Evolutionary conservation across 1,139 yeast genomes (phyloP).

Genomic region (Magnusiomyces ingens): DNA sequence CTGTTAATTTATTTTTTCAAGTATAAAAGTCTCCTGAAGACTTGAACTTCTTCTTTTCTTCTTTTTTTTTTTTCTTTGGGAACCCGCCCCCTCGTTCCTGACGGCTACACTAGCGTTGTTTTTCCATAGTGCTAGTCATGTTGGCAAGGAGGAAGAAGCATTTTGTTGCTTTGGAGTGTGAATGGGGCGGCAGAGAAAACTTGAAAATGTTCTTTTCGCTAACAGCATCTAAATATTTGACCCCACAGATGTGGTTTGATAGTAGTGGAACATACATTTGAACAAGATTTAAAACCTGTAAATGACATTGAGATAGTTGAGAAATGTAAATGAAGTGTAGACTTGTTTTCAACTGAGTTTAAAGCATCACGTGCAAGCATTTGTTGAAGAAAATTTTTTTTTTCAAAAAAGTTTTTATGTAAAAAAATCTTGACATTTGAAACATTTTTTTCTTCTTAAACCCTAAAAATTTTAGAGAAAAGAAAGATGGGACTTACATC

Average conservation of each 20-base stretch:
- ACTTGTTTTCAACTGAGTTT: not conserved
- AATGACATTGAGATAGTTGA: too few species aligned
- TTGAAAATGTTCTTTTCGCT: conserved; percentile 19
- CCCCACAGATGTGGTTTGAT: conserved; percentile 21
- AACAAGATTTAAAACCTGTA: not conserved
- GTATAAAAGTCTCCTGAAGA: too few species aligned
- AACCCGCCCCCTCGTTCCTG: conserved; percentile 9
- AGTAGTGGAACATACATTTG: conserved; percentile 21
- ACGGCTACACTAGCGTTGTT: conserved; percentile 8
- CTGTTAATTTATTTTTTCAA: too few species aligned
- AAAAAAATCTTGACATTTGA: not conserved
- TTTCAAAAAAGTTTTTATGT: not conserved
- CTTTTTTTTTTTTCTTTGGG: conserved; percentile 5
- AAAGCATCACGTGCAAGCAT: not conserved
- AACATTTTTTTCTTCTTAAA: not conserved
- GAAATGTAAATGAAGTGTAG: not conserved
- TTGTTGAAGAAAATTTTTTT: not conserved
- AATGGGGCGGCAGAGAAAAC: conserved; percentile 13
- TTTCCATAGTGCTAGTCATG: conserved; percentile 7
- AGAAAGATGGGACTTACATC: conserved; percentile 7
- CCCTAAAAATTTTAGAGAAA: not conserved
- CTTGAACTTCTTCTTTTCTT: not conserved
- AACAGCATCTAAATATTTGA: conserved; percentile 17
- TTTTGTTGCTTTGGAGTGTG: conserved; percentile 12
- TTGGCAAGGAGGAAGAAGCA: conserved; percentile 11